phyloP scores from a whole-genome alignment of 345 rosid genomes.

The Xanthoceras sorbifolium region DNA sequence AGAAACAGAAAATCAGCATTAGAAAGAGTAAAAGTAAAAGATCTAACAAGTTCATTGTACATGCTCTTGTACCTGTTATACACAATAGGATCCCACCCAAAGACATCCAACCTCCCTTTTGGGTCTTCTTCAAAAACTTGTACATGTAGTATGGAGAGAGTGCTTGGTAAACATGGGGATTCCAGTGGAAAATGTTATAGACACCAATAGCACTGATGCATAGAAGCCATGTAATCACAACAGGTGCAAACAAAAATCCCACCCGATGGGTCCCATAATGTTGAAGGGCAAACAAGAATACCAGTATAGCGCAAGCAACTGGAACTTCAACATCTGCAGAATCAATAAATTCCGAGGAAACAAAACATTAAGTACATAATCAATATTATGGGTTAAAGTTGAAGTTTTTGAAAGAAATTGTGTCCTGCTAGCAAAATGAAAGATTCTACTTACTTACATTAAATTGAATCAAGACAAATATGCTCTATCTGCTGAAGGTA shows the following conservation, averaged over 20 bases:
- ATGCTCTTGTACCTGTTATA: conserved; percentile 65
- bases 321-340: conserved; percentile 88
- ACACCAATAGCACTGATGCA: conserved; percentile 89
- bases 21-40: neutral
- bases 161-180: conserved; percentile 91
- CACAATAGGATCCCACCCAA: conserved; percentile 93
- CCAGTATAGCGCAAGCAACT: conserved; percentile 66
- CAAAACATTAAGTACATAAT: conserved; percentile 20
- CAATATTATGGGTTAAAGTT: neutral
- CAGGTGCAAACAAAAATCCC: conserved; percentile 82
- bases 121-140: conserved; percentile 86
- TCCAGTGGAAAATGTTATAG: conserved; percentile 88
- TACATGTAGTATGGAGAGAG: conserved; percentile 91
- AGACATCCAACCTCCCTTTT: conserved; percentile 98
- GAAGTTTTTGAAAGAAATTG: neutral
- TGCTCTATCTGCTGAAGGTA: neutral
- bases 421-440: neutral
- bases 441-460: neutral
- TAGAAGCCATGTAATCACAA: conserved; percentile 75
- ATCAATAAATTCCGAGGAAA: conserved; percentile 19
- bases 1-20: neutral
- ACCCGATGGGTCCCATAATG: conserved; percentile 87
- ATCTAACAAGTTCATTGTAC: neutral
- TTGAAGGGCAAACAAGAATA: conserved; percentile 74
- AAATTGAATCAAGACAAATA: neutral